A percentile compares a stretch with the other conserved stretches of the same genome.
These are phyloP conservation scores for Fusarium algeriense DNA, from an alignment of 2,329 filamentous ascomycete species.

Conservation along the genomic window DNA sequence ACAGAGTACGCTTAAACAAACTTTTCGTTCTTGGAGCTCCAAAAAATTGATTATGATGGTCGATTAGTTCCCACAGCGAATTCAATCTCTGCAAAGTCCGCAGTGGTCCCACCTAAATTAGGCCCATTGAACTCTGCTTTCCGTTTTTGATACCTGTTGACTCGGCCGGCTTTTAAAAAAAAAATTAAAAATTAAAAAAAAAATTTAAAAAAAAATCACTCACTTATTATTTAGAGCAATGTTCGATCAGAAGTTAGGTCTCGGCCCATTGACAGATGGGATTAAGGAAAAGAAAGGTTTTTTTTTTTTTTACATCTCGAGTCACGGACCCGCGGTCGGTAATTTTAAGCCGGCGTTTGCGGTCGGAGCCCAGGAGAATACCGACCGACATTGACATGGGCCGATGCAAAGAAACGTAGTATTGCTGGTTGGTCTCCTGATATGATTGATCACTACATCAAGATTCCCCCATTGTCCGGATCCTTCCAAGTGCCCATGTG, in stretches of 20 bases:
- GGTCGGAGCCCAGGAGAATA: slow-evolving; percentile 19
- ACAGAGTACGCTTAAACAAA: slow-evolving; percentile 22
- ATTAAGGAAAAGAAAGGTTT: neutral
- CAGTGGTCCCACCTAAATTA: slow-evolving; percentile 30
- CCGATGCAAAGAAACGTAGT: slow-evolving; percentile 30
- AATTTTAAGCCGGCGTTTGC: slow-evolving; percentile 43
- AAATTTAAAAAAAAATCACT: no score
- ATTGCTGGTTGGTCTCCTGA: slow-evolving; percentile 38
- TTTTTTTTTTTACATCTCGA: neutral
- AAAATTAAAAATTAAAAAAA: no score
- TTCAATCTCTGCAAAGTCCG: slow-evolving; percentile 31
- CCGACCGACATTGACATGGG: slow-evolving; percentile 23
- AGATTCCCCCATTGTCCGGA: slow-evolving; percentile 24
- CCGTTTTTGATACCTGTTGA: slow-evolving; percentile 14
- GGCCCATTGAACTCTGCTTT: slow-evolving; percentile 11
- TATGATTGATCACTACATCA: slow-evolving; percentile 5
- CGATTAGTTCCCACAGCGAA: slow-evolving; percentile 27
- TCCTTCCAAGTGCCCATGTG: slow-evolving; percentile 21
- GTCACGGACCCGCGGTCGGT: slow-evolving; percentile 37
- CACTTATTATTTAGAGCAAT: slow-evolving; percentile 10
- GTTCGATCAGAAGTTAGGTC: neutral
- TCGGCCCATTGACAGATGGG: slow-evolving; percentile 1
- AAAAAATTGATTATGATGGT: slow-evolving; percentile 4
- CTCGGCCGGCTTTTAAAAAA: slow-evolving; percentile 11
- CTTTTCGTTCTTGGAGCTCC: slow-evolving; percentile 27